These are phyloP conservation scores for Barnettozyma hawaiiensis DNA, from an alignment of 1,139 yeast genomes.

Conservation along the genomic window DNA sequence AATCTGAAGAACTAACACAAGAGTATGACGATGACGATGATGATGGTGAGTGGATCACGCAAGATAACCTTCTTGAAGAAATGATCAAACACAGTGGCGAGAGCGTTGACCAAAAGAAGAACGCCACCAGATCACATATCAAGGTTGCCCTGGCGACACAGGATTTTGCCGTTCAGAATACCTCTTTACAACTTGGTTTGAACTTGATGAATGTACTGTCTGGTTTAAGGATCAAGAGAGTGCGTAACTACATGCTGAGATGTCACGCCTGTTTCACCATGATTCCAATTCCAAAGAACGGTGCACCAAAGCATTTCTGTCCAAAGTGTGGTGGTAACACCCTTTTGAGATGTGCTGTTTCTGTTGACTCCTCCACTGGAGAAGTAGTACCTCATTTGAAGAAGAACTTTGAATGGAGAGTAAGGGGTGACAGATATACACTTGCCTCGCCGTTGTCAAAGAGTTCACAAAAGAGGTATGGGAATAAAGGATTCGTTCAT, in stretches of 20 bases:
- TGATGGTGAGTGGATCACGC: constrained; percentile 95
- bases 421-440: constrained; percentile 76
- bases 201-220: constrained; percentile 80
- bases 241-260: constrained; percentile 88
- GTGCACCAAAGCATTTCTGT: constrained; percentile 81
- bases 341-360: constrained; percentile 81
- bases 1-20: constrained; percentile 29
- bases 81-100: constrained; percentile 60
- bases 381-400: constrained; percentile 85
- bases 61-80: constrained; percentile 70
- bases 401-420: constrained; percentile 90
- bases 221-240: constrained; percentile 79
- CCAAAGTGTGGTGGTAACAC: constrained; percentile 89
- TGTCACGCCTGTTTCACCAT: constrained; percentile 95
- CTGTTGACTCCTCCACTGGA: constrained; percentile 76
- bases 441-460: constrained; percentile 71
- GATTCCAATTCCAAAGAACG: constrained; percentile 70
- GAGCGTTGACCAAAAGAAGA: constrained; percentile 36
- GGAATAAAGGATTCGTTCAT: constrained; percentile 71
- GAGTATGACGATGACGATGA: constrained; percentile 58
- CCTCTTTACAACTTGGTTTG: constrained; percentile 83
- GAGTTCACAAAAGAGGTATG: constrained; percentile 53
- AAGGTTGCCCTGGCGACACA: constrained; percentile 88
- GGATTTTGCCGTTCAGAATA: constrained; percentile 97
- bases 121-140: constrained; percentile 32